Percentiles rank a stretch among this genome's conserved stretches.
These are phyloP conservation scores for Phytophthora sansomeana DNA, from an alignment of 352 stramenopile species.

Conservation along the genomic window DNA sequence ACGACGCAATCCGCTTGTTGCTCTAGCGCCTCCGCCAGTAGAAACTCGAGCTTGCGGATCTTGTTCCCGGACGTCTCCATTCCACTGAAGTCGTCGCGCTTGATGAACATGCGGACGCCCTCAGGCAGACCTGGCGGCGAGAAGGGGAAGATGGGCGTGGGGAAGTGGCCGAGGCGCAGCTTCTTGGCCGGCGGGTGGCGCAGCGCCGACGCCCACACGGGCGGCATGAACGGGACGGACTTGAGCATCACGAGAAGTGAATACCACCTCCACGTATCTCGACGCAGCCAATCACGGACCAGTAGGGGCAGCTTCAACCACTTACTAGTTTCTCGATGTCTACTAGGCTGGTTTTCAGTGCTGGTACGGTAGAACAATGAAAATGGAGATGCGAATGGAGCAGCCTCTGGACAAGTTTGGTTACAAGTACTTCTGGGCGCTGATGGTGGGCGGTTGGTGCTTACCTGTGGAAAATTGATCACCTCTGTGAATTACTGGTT, in stretches of 20 bases:
- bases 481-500: too few species aligned
- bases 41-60: slow-evolving; percentile 96
- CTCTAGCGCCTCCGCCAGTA: slow-evolving; percentile 91
- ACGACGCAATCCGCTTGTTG: slow-evolving; percentile 89
- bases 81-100: slow-evolving; percentile 90
- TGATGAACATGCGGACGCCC: slow-evolving; percentile 84
- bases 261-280: too few species aligned
- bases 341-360: neutral
- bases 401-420: too few species aligned
- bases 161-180: slow-evolving; percentile 78
- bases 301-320: slow-evolving; percentile 19
- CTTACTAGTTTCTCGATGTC: too few species aligned
- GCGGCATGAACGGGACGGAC: slow-evolving; percentile 65
- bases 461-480: too few species aligned
- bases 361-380: neutral
- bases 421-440: too few species aligned
- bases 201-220: slow-evolving; percentile 65
- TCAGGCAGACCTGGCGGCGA: slow-evolving; percentile 68
- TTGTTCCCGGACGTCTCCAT: slow-evolving; percentile 96
- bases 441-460: too few species aligned
- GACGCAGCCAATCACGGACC: slow-evolving; percentile 24
- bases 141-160: slow-evolving; percentile 83
- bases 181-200: slow-evolving; percentile 54
- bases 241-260: slow-evolving; percentile 54
- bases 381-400: too few species aligned